These are phyloP conservation scores for Magnusiomyces paraingens DNA, from an alignment of 1,139 yeast genomes.

Conservation along the genomic window DNA sequence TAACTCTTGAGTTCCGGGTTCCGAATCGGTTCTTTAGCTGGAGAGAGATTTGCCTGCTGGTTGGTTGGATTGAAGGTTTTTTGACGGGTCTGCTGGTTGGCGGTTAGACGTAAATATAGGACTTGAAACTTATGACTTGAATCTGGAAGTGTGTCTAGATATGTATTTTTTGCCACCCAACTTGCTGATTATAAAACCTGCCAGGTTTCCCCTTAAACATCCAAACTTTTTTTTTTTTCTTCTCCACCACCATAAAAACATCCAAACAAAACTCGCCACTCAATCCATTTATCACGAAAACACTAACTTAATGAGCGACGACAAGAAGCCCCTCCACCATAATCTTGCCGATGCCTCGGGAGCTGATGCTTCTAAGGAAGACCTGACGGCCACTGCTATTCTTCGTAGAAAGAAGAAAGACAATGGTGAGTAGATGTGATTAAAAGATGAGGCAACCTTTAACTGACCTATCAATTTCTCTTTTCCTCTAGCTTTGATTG, in stretches of 20 bases:
- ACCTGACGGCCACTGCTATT: constrained; percentile 94
- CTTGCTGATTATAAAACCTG: neutral
- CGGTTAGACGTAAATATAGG: neutral
- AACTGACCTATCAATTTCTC: neutral
- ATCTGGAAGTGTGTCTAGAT: neutral
- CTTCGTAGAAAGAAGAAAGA: constrained; percentile 97
- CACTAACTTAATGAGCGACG: constrained; percentile 11
- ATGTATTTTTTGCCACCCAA: too few relatives aligned
- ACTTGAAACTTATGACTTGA: neutral
- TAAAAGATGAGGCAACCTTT: too few relatives aligned
- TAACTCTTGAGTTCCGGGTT: too few relatives aligned
- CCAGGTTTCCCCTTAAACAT: neutral
- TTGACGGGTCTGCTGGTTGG: neutral
- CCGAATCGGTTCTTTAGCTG: too few relatives aligned
- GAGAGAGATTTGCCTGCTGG: neutral
- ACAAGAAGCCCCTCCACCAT: constrained; percentile 21
- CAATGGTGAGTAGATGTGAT: constrained; percentile 39
- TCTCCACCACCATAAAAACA: constrained; percentile 7
- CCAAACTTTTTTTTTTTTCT: constrained; percentile 1
- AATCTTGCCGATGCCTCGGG: constrained; percentile 50
- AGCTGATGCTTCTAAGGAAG: constrained; percentile 51
- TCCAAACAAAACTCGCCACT: neutral
- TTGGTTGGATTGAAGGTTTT: neutral
- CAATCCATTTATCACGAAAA: neutral
- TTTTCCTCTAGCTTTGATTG: constrained; percentile 52